Evolutionary conservation across 78 protist genomes (phyloP), one percentile per base, ranked within the genome.

Genomic region (Dictyostelium intermedium): DNA sequence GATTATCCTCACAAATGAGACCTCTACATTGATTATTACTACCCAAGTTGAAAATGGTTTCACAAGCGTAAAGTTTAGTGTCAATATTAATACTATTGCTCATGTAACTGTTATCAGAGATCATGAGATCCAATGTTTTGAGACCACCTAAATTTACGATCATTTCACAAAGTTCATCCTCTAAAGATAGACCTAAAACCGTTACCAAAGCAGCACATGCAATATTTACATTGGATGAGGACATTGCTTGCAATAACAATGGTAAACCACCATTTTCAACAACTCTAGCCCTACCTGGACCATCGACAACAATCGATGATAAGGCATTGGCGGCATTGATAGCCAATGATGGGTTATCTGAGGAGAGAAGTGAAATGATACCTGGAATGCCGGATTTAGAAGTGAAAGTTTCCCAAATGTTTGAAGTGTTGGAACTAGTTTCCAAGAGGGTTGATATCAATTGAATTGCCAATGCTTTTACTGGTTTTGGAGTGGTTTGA

Each of bases 221-320:
- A 9, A 87, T 35, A 79, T 87, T 79, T 60, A 87, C 34, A 45
- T 87, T 63, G 3, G 50, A 5, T 11, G 85, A 78, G 2, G 84
- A 37, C 81, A 87, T 37, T 63, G 93, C 76, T 11, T 63, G 39
- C 8, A 87, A 34, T 14, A 87, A 11, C 2, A 83, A 72, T 39
- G 78, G 79, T 4, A 87, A 43, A 32, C 93, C 93, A 30, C 93
- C 93, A 41, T 70, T 53, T 43, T 87, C 93, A 0, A 87, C 93
- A 1, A 87, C 93, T 39, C 93, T 61, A 1, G 93, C 93, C 43
- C 93, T 20, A 63, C 93, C 93, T 63, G 93, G 93, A 10, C 93
- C 93, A 78, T 87, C 93, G 8, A 87, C 85, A 5, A 87, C 93
- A 79, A 87, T 87, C 0, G 85, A 30, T 0, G 93, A 87, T 3